Base-by-base conservation (phyloP, 768 basidiomycete genomes). In the Suillus lakei region DNA sequence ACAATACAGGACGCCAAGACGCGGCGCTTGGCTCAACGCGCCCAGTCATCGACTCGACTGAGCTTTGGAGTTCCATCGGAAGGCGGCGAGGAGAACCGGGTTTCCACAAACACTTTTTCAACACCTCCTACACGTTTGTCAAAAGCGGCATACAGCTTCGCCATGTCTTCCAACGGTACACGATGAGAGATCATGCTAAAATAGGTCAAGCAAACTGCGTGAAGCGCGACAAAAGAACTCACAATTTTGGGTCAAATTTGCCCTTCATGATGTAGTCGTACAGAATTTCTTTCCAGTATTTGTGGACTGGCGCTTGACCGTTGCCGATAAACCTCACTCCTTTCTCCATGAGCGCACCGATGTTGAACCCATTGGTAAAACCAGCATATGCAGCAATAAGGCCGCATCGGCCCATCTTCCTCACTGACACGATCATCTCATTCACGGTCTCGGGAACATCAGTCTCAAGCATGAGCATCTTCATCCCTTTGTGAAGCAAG, bases 301-400 rank as follows among this genome's bases (percentile, higher is more conserved):
- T 81, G 71, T 90, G 90, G 1, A 91, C 88, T 4, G 91, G 91
- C 0, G 90, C 89, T 78, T 92, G 90, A 1, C 90, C 90, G 67
- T 90, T 89, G 8, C 90, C 90, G 69, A 91, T 89, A 60, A 91
- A 80, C 67, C 88, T 79, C 21, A 90, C 77, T 10, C 91, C 91
- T 74, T 89, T 89, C 80, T 93, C 90, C 91, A 92, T 92, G 36
- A 93, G 70, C 0, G 91, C 87, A 9, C 91, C 90, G 60, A 93
- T 78, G 71, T 89, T 90, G 73, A 90, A 83, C 28, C 83, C 84
- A 74, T 92, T 91, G 26, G 88, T 86, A 76, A 81, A 88, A 0
- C 87, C 89, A 7, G 86, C 81, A 70, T 92, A 93, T 5, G 84
- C 91, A 12, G 88, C 88, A 60, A 89, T 91, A 60, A 92, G 76